Evolutionary conservation across 371 early-diverging fungal species (phyloP).

Genomic region (Mortierella polycephala): DNA sequence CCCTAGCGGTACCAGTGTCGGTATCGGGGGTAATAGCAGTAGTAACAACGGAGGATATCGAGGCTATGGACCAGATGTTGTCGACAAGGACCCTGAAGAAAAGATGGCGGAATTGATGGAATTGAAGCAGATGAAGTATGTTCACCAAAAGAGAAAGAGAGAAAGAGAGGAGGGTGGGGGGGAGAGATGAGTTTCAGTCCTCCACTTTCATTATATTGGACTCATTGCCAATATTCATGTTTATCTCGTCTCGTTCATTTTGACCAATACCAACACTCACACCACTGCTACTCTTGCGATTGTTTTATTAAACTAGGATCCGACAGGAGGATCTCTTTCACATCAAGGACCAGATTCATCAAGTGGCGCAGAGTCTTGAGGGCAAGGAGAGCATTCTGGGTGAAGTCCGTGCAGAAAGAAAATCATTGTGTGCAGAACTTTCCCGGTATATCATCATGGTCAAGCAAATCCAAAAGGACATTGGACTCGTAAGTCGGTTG

Average conservation of each 20-base stretch:
- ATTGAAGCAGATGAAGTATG: constrained; percentile 42
- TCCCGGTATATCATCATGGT: constrained; percentile 36
- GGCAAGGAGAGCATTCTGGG: constrained; percentile 39
- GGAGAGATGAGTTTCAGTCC: neutral
- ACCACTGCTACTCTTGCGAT: neutral
- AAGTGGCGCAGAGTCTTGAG: constrained; percentile 32
- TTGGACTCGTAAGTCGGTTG: constrained; percentile 28
- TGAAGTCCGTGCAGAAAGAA: constrained; percentile 36
- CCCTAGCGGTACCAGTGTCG: neutral
- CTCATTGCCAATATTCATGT: neutral
- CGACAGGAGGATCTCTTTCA: constrained; percentile 44
- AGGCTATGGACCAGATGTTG: neutral
- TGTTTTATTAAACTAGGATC: constrained; percentile 11
- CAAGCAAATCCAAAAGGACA: constrained; percentile 41
- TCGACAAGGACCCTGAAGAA: constrained; percentile 42
- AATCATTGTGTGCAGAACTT: constrained; percentile 33
- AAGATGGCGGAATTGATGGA: constrained; percentile 39
- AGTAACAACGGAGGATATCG: constrained; percentile 1
- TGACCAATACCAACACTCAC: neutral
- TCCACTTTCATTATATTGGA: neutral
- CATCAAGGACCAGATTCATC: constrained; percentile 35
- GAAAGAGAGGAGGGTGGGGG: too few relatives aligned
- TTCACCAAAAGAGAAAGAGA: too few relatives aligned
- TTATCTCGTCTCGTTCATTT: neutral
- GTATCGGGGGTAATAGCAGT: neutral